phyloP scores from a whole-genome alignment of 2,329 filamentous ascomycete species.

The Penicillium psychrosexuale region DNA sequence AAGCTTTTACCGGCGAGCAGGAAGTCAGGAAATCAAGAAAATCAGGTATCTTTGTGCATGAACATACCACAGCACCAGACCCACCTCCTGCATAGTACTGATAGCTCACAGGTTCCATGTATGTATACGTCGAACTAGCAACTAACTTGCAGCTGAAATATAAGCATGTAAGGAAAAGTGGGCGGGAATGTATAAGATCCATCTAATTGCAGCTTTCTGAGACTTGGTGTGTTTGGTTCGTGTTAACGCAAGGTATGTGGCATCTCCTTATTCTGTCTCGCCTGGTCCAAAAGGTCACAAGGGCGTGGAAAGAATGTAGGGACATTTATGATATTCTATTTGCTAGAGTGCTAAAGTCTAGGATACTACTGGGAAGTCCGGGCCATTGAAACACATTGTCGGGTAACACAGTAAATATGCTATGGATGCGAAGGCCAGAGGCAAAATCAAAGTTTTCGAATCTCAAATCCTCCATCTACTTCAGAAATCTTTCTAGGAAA shows the following conservation, averaged over 20 bases:
- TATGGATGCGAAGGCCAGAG: not conserved
- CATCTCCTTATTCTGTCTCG: not conserved
- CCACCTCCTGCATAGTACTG: not conserved
- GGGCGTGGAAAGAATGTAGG: not conserved
- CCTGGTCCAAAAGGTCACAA: not conserved
- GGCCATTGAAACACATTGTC: not conserved
- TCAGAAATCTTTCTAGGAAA: not conserved
- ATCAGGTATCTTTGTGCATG: not conserved
- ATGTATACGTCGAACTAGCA: not conserved
- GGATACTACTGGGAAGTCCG: not conserved
- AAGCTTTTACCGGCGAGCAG: not conserved
- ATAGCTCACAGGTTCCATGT: not conserved
- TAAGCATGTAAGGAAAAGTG: not conserved
- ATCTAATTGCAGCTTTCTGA: not conserved
- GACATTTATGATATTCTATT: not conserved
- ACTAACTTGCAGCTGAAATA: not conserved
- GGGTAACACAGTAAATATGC: not conserved
- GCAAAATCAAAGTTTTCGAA: not conserved
- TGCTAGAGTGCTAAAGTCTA: too few relatives aligned
- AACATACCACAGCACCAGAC: not conserved
- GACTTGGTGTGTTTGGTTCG: too few relatives aligned
- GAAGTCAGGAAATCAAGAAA: not conserved
- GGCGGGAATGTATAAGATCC: not conserved
- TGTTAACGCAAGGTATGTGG: not conserved
- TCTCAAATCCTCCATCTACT: too few relatives aligned